Base-by-base conservation (phyloP, 305 asterid species). In the Fraxinus ornus region DNA sequence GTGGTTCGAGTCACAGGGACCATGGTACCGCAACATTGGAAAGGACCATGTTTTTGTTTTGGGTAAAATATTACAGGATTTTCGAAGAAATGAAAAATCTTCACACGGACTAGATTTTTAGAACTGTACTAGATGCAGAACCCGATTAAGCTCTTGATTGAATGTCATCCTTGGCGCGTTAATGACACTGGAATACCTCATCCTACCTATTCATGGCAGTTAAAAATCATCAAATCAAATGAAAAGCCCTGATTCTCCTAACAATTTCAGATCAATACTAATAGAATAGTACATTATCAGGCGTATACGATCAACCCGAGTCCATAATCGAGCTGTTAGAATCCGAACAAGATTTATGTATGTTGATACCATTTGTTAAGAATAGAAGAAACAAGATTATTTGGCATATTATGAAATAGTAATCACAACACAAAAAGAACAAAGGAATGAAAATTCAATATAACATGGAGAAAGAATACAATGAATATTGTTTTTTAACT, bases 91-190 rank as follows among this genome's bases (percentile, higher is more conserved):
- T 2, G 78, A 86, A 4, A 37, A 10, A 0, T 81, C 88, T 17
- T 78, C 89, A 0, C 91, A 95, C 95, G 97, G 94, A 88, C 91
- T 17, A 90, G 88, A 76, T 82, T 94, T 33, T 78, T 94, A 66
- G 92, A 94, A 79, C 87, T 90, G 2, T 88, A 88, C 15, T 89
- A 90, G 79, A 94, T 94, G 98, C 92, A 92, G 28, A 92, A 91
- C 52, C 94, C 97, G 1, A 81, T 90, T 2, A 92, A 92, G 90
- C 89, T 91, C 26, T 60, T 94, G 75, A 90, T 92, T 22, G 95
- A 94, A 77, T 86, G 93, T 4, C 92, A 92, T 0, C 97, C 95
- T 0, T 91, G 98, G 94, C 90, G 74, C 9, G 28, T 70, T 3
- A 90, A 92, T 26, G 94, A 94, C 85, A 75, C 92, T 47, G 94